Conservation (phyloP, 2,329 filamentous ascomycete genomes). For the Xylaria sp. region DNA sequence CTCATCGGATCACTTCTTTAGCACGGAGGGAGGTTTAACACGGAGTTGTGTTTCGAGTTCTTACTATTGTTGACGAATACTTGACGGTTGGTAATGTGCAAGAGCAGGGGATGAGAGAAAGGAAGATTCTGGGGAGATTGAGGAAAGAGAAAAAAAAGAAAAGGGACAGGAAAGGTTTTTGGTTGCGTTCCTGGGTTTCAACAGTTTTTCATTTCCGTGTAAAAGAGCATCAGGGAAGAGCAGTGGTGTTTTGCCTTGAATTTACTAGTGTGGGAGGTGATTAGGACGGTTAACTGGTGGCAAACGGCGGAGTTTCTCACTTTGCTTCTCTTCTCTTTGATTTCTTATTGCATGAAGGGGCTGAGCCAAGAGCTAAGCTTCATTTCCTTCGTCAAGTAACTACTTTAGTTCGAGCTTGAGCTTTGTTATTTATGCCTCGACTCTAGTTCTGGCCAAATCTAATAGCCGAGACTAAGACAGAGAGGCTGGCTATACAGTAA, state of each 20-base stretch:
- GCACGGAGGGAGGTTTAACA: conserved; percentile 19
- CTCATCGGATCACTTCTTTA: conserved; percentile 33
- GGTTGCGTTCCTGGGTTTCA: conserved; percentile 28
- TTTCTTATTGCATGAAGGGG: conserved; percentile 40
- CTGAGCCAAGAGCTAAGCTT: conserved; percentile 38
- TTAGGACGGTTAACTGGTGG: conserved; percentile 28
- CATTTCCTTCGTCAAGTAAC: conserved; percentile 14
- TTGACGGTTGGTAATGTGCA: conserved; percentile 35
- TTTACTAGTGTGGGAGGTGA: conserved; percentile 31
- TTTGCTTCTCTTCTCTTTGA: conserved; percentile 3
- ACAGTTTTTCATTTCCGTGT: conserved; percentile 24
- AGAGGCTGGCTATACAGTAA: neutral
- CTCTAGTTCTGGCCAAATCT: conserved; percentile 1
- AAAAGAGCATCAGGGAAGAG: conserved; percentile 39
- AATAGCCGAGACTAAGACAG: neutral
- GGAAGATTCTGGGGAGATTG: conserved; percentile 18
- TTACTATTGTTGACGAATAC: conserved; percentile 29
- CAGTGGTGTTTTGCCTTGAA: conserved; percentile 29
- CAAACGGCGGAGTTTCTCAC: conserved; percentile 29
- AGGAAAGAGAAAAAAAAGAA: conserved; percentile 28
- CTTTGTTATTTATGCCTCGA: neutral
- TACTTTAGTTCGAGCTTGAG: conserved; percentile 10
- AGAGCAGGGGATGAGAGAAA: conserved; percentile 6
- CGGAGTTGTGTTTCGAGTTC: conserved; percentile 37
- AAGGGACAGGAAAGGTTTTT: conserved; percentile 27